Evolutionary conservation across 2,329 filamentous ascomycete genomes (phyloP), one percentile per base, ranked within the genome.

Genomic region (Botrytis fabae): DNA sequence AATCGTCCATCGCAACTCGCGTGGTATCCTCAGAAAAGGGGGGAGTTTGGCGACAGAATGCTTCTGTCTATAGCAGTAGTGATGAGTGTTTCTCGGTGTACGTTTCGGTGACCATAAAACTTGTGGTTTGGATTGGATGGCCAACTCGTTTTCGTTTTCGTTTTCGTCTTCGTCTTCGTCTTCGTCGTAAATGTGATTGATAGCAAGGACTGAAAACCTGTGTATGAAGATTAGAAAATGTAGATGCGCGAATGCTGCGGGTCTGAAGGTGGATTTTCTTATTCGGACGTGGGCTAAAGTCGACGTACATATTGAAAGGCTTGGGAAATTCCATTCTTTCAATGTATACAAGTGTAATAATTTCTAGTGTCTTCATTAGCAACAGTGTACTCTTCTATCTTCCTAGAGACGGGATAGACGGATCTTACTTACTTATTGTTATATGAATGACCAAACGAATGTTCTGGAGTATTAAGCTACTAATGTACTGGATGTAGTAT

Each of bases 241-340:
- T 22, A 5, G 5, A 35, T 28, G 1, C 1, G 42, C 3, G 0
- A 25, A 12, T 28, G 2, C 20, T 42, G 6, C 1, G 14, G 8
- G 20, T 8, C 22, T 5, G 32, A n/a, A n/a, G 2, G 0, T 4
- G 16, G 18, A 6, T 25, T 14, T 9, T 32, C 20, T 10, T 10
- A n/a, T 38, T n/a, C 22, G 25, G n/a, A 7, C 5, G 8, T 40
- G 25, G 16, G 22, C 2, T 25, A 12, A 3, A 22, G 22, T 35
- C 8, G 0, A 57, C 65, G 6, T 32, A 69, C 65, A 38, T 57
- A 32, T 69, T 69, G 9, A 5, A 22, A 40, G 7, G 32, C 12
- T 12, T 6, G 1, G 44, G 38, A 22, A 12, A n/a, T 12, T 16
- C 65, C 65, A 66, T 66, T 35, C 40, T 6, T 28, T 6, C 12